These are phyloP conservation scores for Eimeria acervulina DNA, from an alignment of 169 alveolate species.

Conservation along the genomic window DNA sequence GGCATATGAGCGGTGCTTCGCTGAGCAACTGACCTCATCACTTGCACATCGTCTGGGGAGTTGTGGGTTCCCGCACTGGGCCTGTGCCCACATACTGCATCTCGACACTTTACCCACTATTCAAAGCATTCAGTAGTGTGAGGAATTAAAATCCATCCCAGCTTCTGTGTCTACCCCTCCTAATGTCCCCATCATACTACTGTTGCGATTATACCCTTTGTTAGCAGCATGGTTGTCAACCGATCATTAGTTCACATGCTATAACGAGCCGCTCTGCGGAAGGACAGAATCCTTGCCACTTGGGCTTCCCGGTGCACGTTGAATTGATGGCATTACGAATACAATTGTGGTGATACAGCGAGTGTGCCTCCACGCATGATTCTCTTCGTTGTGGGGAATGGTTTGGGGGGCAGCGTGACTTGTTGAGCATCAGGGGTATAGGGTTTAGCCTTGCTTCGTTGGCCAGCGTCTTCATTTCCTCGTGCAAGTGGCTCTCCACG, in stretches of 20 bases:
- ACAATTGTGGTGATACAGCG: no score
- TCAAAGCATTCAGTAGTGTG: not conserved
- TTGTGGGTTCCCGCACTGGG: not conserved
- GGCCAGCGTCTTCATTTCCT: not conserved
- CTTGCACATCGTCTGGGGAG: not conserved
- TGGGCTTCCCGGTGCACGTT: not conserved
- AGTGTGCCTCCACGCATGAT: not conserved
- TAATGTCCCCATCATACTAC: not conserved
- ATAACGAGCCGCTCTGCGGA: no score
- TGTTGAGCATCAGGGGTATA: not conserved
- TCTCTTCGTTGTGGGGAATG: not conserved
- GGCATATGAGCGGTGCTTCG: not conserved
- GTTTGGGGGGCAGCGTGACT: not conserved
- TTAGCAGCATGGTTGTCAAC: not conserved
- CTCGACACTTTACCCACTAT: not conserved
- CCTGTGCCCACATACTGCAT: not conserved
- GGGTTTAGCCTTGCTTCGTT: not conserved
- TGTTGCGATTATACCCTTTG: not conserved
- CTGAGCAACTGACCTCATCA: not conserved
- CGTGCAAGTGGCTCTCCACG: not conserved
- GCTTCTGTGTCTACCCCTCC: not conserved
- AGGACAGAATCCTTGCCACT: not conserved
- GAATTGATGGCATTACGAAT: not conserved
- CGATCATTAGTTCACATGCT: not conserved
- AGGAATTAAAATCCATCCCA: not conserved